These are phyloP conservation scores for Erysimum cheiranthoides DNA, from an alignment of 345 rosid genomes.

Conservation along the genomic window DNA sequence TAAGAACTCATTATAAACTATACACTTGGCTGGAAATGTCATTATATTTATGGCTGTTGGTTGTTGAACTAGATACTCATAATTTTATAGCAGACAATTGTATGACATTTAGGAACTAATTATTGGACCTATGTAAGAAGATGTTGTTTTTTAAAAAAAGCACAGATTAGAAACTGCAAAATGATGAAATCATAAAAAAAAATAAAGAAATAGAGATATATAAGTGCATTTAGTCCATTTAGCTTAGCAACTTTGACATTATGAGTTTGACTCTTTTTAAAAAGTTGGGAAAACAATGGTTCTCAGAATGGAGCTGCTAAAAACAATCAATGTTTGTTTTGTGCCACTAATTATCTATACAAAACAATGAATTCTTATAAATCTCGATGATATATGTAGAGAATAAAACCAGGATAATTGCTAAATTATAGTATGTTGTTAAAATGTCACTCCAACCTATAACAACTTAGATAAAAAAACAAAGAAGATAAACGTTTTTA, in stretches of 20 bases:
- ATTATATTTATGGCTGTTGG: slow-evolving; percentile 44
- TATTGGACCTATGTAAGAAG: slow-evolving; percentile 11
- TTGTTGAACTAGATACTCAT: slow-evolving; percentile 46
- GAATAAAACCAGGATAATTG: background rate
- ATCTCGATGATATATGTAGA: background rate
- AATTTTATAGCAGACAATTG: slow-evolving; percentile 36
- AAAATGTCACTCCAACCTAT: background rate
- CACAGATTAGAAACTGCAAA: background rate
- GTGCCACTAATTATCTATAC: background rate
- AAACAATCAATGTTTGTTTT: background rate
- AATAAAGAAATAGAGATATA: background rate
- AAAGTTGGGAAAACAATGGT: slow-evolving; percentile 18
- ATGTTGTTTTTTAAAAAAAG: background rate
- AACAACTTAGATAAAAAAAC: background rate
- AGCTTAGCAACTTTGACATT: slow-evolving; percentile 33
- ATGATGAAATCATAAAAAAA: background rate
- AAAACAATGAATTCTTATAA: background rate
- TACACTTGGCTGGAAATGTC: slow-evolving; percentile 40
- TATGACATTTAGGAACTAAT: slow-evolving; percentile 35
- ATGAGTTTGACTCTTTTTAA: slow-evolving; percentile 12
- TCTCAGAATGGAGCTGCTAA: slow-evolving; percentile 22
- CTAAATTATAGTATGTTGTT: background rate
- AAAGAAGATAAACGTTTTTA: slow-evolving; percentile 23
- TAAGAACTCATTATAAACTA: slow-evolving; percentile 15
- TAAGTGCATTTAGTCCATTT: slow-evolving; percentile 6